Conservation (phyloP, 2,329 filamentous ascomycete species). For the Teratosphaeria destructans region DNA sequence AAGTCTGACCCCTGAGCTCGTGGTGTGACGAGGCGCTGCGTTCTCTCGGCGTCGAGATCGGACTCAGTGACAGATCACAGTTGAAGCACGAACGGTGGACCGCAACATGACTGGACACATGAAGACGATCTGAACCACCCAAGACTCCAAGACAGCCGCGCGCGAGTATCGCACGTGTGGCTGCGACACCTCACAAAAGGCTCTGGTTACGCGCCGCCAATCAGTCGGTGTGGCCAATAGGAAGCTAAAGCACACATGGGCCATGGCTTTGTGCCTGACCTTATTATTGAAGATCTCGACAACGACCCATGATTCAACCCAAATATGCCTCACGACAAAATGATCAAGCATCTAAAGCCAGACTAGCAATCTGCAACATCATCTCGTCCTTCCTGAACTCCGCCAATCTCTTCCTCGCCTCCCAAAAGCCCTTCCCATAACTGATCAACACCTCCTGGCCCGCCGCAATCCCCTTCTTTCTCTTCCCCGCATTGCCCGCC, state of each 20-base stretch:
- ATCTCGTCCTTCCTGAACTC: slow-evolving; percentile 17
- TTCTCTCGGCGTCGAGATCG: background rate
- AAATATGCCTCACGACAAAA: background rate
- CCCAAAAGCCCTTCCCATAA: slow-evolving; percentile 37
- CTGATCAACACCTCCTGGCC: slow-evolving; percentile 44
- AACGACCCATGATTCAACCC: background rate
- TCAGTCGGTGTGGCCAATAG: background rate
- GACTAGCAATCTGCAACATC: slow-evolving; percentile 17
- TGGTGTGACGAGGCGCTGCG: background rate
- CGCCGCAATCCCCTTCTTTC: slow-evolving; percentile 35
- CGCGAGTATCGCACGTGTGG: background rate
- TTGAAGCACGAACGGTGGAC: background rate
- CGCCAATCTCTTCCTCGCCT: slow-evolving; percentile 17
- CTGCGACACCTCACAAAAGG: background rate
- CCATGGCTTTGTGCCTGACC: background rate
- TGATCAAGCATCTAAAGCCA: slow-evolving; percentile 14
- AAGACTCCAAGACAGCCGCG: background rate
- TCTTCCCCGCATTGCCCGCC: slow-evolving; percentile 39
- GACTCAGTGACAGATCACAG: background rate
- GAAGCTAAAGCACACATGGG: background rate
- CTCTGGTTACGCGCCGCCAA: background rate
- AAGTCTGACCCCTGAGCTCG: background rate
- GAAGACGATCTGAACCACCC: background rate
- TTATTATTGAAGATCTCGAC: background rate
- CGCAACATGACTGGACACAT: background rate